Percentiles rank a stretch among this genome's conserved stretches.
Conservation (phyloP, 345 rosid species). For the Salix exigua region DNA sequence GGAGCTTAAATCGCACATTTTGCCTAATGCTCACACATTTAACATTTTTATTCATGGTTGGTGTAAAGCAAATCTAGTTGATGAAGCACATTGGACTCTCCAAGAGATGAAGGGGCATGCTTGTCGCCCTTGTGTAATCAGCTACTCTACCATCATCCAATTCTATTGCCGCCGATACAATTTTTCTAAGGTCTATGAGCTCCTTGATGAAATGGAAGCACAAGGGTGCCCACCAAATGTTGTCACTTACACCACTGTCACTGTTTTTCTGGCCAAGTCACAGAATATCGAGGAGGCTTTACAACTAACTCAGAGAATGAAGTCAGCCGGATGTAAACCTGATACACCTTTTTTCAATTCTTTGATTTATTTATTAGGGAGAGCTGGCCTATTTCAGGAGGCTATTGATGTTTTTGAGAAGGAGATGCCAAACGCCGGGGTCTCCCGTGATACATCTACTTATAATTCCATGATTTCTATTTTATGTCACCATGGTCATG, state of each 20-base stretch:
- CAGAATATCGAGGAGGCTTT: constrained; percentile 56
- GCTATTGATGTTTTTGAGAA: constrained; percentile 50
- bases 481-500: constrained; percentile 56
- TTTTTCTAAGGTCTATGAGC: constrained; percentile 50
- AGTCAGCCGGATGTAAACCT: constrained; percentile 41
- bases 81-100: constrained; percentile 82
- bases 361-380: constrained; percentile 62
- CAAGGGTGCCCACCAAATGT: constrained; percentile 61
- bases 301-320: constrained; percentile 47
- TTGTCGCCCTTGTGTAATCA: constrained; percentile 55
- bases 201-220: constrained; percentile 63
- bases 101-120: constrained; percentile 90
- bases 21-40: constrained; percentile 63
- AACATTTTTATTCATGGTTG: constrained; percentile 84
- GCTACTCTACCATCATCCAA: constrained; percentile 65
- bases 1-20: constrained; percentile 53
- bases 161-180: constrained; percentile 47
- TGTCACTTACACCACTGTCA: constrained; percentile 64
- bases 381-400: constrained; percentile 51
- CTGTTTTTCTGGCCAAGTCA: constrained; percentile 54
- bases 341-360: constrained; percentile 66
- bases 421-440: constrained; percentile 51
- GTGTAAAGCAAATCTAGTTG: constrained; percentile 70
- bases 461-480: constrained; percentile 76
- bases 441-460: constrained; percentile 51